A percentile compares a stretch with the other conserved stretches of the same genome.
phyloP scores from a whole-genome alignment of 805 yeast species.

The Candida khao-thaluensis region DNA sequence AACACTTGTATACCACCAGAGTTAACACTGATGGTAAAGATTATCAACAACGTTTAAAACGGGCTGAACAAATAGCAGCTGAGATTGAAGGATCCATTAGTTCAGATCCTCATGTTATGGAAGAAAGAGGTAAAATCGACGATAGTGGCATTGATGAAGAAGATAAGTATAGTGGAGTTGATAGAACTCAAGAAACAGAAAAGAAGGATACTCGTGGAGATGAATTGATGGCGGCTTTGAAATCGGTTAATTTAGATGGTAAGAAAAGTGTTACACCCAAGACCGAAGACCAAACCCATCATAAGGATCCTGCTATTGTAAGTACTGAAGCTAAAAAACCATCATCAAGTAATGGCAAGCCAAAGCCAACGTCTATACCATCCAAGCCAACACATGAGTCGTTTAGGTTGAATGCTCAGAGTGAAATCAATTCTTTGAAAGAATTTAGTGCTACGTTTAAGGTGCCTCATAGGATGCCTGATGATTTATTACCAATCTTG shows the following conservation, averaged over 20 bases:
- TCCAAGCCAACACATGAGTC: slow-evolving; percentile 34
- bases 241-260: slow-evolving; percentile 23
- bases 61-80: slow-evolving; percentile 76
- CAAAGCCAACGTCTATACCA: slow-evolving; percentile 33
- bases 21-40: slow-evolving; percentile 71
- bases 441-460: slow-evolving; percentile 82
- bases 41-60: slow-evolving; percentile 57
- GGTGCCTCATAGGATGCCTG: slow-evolving; percentile 59
- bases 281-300: slow-evolving; percentile 48
- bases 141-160: slow-evolving; percentile 93
- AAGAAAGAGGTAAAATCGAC: slow-evolving; percentile 83
- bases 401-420: slow-evolving; percentile 49
- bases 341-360: slow-evolving; percentile 29
- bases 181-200: slow-evolving; percentile 34
- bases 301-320: slow-evolving; percentile 67
- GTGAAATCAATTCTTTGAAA: slow-evolving; percentile 66
- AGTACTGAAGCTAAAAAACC: slow-evolving; percentile 31
- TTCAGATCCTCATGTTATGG: slow-evolving; percentile 80
- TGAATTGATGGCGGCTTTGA: slow-evolving; percentile 49
- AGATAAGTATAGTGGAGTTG: slow-evolving; percentile 92
- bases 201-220: slow-evolving; percentile 37
- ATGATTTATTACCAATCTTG: slow-evolving; percentile 66
- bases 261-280: slow-evolving; percentile 49
- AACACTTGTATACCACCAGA: slow-evolving; percentile 81
- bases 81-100: slow-evolving; percentile 76